These are phyloP conservation scores for Pythium folliculosum DNA, from an alignment of 352 stramenopile species.

Conservation along the genomic window DNA sequence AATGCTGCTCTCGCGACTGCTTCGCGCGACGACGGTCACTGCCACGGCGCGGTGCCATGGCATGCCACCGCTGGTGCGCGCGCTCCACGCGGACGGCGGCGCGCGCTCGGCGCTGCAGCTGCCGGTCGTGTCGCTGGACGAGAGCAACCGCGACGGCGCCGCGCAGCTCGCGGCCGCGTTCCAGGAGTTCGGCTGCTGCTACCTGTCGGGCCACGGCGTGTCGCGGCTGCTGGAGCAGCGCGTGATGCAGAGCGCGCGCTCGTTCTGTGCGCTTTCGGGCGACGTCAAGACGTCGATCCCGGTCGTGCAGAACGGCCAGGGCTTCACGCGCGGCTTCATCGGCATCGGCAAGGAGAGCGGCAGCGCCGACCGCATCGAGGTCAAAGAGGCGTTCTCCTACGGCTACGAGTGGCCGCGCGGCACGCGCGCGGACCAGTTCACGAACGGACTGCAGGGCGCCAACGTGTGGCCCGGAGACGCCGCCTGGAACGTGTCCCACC, in stretches of 20 bases:
- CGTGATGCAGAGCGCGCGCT: constrained; percentile 54
- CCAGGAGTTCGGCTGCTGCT: constrained; percentile 73
- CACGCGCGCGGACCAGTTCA: constrained; percentile 23
- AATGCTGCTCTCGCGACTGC: too few species aligned
- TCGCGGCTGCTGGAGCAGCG: constrained; percentile 43
- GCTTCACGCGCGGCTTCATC: constrained; percentile 82
- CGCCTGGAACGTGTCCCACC: constrained; percentile 39
- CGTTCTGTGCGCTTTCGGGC: constrained; percentile 61
- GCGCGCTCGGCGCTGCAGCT: constrained; percentile 17
- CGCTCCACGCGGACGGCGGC: not conserved
- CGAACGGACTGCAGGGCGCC: constrained; percentile 63
- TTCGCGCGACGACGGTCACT: too few species aligned
- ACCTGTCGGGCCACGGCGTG: constrained; percentile 67
- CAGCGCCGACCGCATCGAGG: constrained; percentile 73
- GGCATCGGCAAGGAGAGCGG: constrained; percentile 79
- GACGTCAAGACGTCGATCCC: constrained; percentile 57
- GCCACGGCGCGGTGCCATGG: too few species aligned
- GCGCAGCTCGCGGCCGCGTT: constrained; percentile 60
- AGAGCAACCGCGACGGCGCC: constrained; percentile 33
- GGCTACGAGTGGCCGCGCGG: constrained; percentile 65
- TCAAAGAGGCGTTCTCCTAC: constrained; percentile 86
- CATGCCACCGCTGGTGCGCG: not conserved
- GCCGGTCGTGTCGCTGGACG: constrained; percentile 60
- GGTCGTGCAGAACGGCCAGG: constrained; percentile 60
- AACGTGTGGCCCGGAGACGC: constrained; percentile 67